Percentiles rank a stretch among this genome's conserved stretches.
These are phyloP conservation scores for Lavandula angustifolia DNA, from an alignment of 257 asterid genomes.

Conservation along the genomic window DNA sequence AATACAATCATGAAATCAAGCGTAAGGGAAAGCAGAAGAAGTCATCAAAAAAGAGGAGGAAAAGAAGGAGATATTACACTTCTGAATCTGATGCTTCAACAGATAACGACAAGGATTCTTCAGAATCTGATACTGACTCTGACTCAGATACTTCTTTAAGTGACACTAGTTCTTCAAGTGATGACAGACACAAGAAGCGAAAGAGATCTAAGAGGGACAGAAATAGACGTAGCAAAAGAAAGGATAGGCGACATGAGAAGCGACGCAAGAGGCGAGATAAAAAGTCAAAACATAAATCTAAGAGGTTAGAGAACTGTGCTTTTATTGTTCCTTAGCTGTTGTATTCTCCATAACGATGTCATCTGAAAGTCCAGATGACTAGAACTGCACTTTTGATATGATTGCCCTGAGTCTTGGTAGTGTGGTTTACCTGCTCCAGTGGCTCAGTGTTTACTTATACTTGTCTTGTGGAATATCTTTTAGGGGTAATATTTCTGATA, in stretches of 20 bases:
- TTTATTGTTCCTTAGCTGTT: not conserved
- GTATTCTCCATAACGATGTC: slow-evolving; percentile 12
- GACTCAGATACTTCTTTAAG: slow-evolving; percentile 64
- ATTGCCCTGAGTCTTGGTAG: not conserved
- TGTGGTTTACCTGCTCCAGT: not conserved
- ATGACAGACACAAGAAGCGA: slow-evolving; percentile 76
- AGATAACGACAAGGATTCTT: slow-evolving; percentile 68
- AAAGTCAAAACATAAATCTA: slow-evolving; percentile 70
- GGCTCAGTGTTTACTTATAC: not conserved
- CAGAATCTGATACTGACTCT: slow-evolving; percentile 80
- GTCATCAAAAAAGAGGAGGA: slow-evolving; percentile 70
- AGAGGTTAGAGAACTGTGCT: slow-evolving; percentile 49
- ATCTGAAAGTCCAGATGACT: not conserved
- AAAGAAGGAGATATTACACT: slow-evolving; percentile 69
- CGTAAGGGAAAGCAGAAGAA: slow-evolving; percentile 80
- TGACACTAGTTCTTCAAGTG: slow-evolving; percentile 77
- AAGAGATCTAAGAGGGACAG: slow-evolving; percentile 81
- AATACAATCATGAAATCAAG: slow-evolving; percentile 46
- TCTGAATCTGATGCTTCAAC: slow-evolving; percentile 88
- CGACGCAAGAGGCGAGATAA: slow-evolving; percentile 81
- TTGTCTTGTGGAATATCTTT: slow-evolving; percentile 27
- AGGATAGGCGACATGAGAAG: slow-evolving; percentile 74
- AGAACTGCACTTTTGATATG: not conserved
- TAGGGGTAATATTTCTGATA: slow-evolving; percentile 64
- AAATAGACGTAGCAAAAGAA: slow-evolving; percentile 66